These are phyloP conservation scores for Thielaviopsis punctulata DNA, from an alignment of 2,329 filamentous ascomycete species.

Conservation along the genomic window DNA sequence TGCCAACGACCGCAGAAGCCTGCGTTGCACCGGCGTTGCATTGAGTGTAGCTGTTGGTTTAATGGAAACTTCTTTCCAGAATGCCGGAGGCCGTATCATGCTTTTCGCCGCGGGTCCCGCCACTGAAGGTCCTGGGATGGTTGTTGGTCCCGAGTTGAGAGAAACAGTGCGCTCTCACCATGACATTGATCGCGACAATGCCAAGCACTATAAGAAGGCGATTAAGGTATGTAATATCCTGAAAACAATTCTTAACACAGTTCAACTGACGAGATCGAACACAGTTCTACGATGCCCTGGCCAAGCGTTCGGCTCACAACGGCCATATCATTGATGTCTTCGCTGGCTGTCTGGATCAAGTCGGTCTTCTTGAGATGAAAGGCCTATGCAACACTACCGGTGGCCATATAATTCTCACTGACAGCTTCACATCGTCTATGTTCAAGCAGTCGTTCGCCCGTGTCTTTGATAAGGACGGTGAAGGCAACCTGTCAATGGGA, in stretches of 20 bases:
- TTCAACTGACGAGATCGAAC: background rate
- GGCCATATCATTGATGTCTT: conserved; percentile 97
- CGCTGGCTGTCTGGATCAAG: conserved; percentile 90
- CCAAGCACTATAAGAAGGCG: conserved; percentile 99
- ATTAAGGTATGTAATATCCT: conserved; percentile 49
- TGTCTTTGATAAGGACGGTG: conserved; percentile 89
- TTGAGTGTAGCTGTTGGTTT: conserved; percentile 85
- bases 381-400: conserved; percentile 89
- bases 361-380: conserved; percentile 96
- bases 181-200: conserved; percentile 95
- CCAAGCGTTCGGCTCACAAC: conserved; percentile 88
- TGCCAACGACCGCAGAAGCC: conserved; percentile 73
- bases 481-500: conserved; percentile 91
- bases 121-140: conserved; percentile 91
- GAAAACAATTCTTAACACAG: background rate
- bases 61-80: conserved; percentile 88
- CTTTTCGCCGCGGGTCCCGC: conserved; percentile 88
- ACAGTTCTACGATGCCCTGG: conserved; percentile 84
- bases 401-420: conserved; percentile 94
- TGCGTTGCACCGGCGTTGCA: conserved; percentile 92
- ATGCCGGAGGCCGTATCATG: conserved; percentile 91
- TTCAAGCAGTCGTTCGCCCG: conserved; percentile 98
- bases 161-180: conserved; percentile 97
- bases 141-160: conserved; percentile 85
- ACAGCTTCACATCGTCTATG: conserved; percentile 97